phyloP scores from a whole-genome alignment of 176 grass and related monocot genomes.

The Alopecurus myosuroides region DNA sequence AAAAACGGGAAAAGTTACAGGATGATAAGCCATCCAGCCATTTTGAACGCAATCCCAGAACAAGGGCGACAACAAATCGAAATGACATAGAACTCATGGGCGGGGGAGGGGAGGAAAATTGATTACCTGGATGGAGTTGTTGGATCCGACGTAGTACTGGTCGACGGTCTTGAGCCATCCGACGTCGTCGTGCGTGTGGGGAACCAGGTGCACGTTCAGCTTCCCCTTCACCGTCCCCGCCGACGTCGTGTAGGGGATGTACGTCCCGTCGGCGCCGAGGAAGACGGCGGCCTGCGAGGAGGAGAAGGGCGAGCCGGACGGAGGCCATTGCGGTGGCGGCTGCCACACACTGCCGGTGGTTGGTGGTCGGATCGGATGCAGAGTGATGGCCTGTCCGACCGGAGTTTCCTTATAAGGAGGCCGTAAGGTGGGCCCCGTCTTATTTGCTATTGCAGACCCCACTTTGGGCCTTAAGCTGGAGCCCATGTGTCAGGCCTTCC shows the following conservation, averaged over 20 bases:
- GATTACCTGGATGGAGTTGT: slow-evolving; percentile 89
- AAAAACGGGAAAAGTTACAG: neutral
- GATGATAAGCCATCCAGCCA: neutral
- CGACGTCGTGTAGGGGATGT: slow-evolving; percentile 89
- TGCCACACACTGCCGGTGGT: neutral
- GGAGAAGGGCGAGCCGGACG: neutral
- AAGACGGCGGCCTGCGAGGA: neutral
- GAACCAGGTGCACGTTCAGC: slow-evolving; percentile 76
- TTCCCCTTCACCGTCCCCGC: slow-evolving; percentile 48
- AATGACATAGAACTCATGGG: neutral
- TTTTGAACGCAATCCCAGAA: neutral
- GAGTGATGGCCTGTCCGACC: neutral
- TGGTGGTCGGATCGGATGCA: neutral
- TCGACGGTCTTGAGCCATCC: slow-evolving; percentile 85
- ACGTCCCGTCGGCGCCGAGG: slow-evolving; percentile 23
- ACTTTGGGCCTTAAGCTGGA: no score
- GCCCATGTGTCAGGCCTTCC: no score
- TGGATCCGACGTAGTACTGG: slow-evolving; percentile 81
- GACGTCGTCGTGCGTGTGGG: slow-evolving; percentile 79
- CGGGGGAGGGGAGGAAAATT: neutral
- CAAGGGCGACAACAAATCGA: neutral
- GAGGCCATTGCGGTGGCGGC: neutral
- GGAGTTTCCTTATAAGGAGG: no score
- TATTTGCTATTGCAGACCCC: no score
- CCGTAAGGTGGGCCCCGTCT: no score